A percentile compares a stretch with the other conserved stretches of the same genome.
These are phyloP conservation scores for Phytopythium aichiense DNA, from an alignment of 352 stramenopile species.

Conservation along the genomic window DNA sequence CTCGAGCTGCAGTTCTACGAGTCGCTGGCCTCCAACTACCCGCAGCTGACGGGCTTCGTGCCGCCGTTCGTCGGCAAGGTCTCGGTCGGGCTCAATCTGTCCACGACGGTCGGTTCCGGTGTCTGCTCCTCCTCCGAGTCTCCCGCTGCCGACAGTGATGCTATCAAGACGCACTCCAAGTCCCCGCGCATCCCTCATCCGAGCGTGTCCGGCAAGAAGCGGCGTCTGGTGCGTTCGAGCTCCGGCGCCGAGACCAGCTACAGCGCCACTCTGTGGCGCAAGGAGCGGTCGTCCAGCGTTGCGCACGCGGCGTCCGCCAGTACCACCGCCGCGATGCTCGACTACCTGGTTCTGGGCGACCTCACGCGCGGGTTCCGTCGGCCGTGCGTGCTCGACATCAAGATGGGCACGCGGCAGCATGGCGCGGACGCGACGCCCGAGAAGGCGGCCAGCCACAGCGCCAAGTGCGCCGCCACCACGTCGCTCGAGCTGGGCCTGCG, in stretches of 20 bases:
- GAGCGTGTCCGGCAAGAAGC: constrained; percentile 29
- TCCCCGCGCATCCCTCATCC: constrained; percentile 10
- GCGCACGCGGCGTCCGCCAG: constrained; percentile 10
- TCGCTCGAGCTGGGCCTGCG: constrained; percentile 61
- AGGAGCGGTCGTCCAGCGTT: constrained; percentile 26
- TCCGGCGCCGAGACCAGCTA: constrained; percentile 24
- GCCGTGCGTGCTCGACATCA: constrained; percentile 77
- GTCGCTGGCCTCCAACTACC: constrained; percentile 35
- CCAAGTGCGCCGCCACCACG: constrained; percentile 73
- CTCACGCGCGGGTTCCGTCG: constrained; percentile 58
- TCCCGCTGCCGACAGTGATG: neutral
- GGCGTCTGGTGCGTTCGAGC: constrained; percentile 23
- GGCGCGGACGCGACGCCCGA: constrained; percentile 59
- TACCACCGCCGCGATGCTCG: constrained; percentile 13
- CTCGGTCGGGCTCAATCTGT: constrained; percentile 44
- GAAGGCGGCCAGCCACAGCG: constrained; percentile 65
- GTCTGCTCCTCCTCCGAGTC: neutral
- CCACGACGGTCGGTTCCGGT: neutral
- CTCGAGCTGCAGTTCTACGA: constrained; percentile 78
- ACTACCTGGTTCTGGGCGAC: constrained; percentile 72
- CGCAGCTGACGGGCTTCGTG: constrained; percentile 64
- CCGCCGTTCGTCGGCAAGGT: constrained; percentile 65
- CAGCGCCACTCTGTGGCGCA: constrained; percentile 60
- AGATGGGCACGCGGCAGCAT: constrained; percentile 79
- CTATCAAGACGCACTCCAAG: constrained; percentile 6